Evolutionary conservation across 495 filamentous ascomycete genomes (phyloP), one percentile per base, ranked within the genome.

Genomic region (Aspergillus funiculosus): DNA sequence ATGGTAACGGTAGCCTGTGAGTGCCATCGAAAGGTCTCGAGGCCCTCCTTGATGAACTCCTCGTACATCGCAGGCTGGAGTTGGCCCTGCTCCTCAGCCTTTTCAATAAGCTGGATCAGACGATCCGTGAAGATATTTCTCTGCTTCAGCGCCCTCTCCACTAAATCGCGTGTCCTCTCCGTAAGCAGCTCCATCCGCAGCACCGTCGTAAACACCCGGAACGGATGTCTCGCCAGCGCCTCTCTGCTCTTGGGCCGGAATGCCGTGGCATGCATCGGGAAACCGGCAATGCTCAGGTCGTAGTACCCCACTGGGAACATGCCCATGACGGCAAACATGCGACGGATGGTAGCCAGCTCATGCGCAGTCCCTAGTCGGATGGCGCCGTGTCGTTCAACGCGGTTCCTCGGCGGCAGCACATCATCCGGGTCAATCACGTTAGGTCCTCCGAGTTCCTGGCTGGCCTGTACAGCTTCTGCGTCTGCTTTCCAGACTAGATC

Each of bases 271-370:
- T 71, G 69, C 59, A 73, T 60, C 4, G 69, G 69, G 21, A 71
- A 63, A 0, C 65, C 68, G 7, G 62, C 67, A 1, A 62, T 48
- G 5, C 51, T 55, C 1, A 73, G 54, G 37, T 73, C 66, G 39
- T 73, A 73, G 50, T 73, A 73, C 15, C 68, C 69, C 4, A 69
- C 66, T 0, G 69, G 64, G 24, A 59, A 45, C 69, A 73, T 70
- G 13, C 64, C 65, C 51, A 73, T 55, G 25, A 71, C 40, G 20
- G 55, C 50, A 39, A 73, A 71, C 45, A 73, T 58, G 22, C 66
- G 66, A 19, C 59, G 42, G 25, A 71, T 61, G 1, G 57, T 66
- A 27, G 46, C 47, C 3, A 73, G 55, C 39, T 73, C 69, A 25
- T 65, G 30, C 3, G 58, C 31, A 0, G 60, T 73, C 1, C 69